Conservation (phyloP, 2,329 filamentous ascomycete species). For the Plectosphaerella plurivora region DNA sequence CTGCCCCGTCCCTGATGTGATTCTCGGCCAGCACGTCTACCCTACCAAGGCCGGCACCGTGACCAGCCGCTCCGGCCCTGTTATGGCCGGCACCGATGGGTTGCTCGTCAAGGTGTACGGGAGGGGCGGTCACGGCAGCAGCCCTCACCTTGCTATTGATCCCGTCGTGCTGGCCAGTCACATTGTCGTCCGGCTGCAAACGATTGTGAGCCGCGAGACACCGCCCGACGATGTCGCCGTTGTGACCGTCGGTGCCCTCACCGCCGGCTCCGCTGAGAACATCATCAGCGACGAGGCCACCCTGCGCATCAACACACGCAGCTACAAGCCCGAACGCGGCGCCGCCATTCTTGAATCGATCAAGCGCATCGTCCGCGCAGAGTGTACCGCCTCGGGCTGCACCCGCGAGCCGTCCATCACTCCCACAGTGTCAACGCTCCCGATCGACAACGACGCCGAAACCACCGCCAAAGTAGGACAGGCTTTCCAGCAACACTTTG, state of each 20-base stretch:
- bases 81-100: too few species aligned
- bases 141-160: slow-evolving; percentile 38
- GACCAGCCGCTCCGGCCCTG: too few species aligned
- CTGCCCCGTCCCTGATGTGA: slow-evolving; percentile 24
- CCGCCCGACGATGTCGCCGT: slow-evolving; percentile 32
- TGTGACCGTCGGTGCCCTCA: slow-evolving; percentile 37
- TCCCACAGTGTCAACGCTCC: too few species aligned
- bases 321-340: slow-evolving; percentile 22
- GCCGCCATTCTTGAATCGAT: slow-evolving; percentile 29
- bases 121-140: too few species aligned
- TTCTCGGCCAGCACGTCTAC: slow-evolving; percentile 31
- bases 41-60: slow-evolving; percentile 22
- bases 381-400: slow-evolving; percentile 26
- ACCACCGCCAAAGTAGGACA: too few species aligned
- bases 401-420: too few species aligned
- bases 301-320: slow-evolving; percentile 35
- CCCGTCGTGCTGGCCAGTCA: slow-evolving; percentile 37
- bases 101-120: too few species aligned
- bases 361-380: slow-evolving; percentile 42
- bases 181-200: slow-evolving; percentile 30
- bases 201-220: slow-evolving; percentile 23
- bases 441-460: too few species aligned
- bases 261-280: slow-evolving; percentile 37
- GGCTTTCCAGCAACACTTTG: too few species aligned
- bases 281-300: slow-evolving; percentile 36